A percentile compares a stretch with the other conserved stretches of the same genome.
Conservation (phyloP, 257 asterid genomes). For the Solanum pimpinellifolium region DNA sequence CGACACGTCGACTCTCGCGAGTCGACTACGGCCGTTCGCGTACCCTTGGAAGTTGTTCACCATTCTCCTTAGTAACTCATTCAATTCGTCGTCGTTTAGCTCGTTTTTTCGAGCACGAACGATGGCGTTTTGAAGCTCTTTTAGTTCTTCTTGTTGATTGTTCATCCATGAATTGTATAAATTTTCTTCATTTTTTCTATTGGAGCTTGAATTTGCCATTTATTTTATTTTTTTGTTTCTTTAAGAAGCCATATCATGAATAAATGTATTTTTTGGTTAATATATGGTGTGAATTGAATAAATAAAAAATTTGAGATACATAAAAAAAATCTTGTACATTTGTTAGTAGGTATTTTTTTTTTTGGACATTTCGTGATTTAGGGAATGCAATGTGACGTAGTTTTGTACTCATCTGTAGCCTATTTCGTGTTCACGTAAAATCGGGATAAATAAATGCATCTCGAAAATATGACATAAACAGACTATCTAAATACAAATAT, state of each 20-base stretch:
- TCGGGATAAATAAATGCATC: no score
- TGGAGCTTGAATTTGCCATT: not conserved
- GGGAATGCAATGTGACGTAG: not conserved
- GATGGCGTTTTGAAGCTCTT: not conserved
- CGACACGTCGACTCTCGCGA: not conserved
- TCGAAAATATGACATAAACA: not conserved
- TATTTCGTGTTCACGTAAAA: not conserved
- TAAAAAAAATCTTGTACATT: not conserved
- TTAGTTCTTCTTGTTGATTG: not conserved
- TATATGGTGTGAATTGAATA: not conserved
- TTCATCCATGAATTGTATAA: not conserved
- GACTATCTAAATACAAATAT: not conserved
- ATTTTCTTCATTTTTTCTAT: not conserved
- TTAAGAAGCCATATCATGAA: no score
- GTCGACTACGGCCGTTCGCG: not conserved
- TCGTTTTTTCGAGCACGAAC: not conserved
- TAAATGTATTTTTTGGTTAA: not conserved
- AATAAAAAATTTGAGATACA: not conserved
- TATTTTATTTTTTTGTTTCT: not conserved
- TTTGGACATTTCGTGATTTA: not conserved
- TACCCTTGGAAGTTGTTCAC: conserved; percentile 11
- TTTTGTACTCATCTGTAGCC: not conserved
- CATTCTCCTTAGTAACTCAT: not conserved
- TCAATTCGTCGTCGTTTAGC: not conserved
- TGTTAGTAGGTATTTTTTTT: not conserved